Evolutionary conservation across 2,329 filamentous ascomycete genomes (phyloP), one percentile per base, ranked within the genome.

Genomic region (Aspergillus fumigatus): DNA sequence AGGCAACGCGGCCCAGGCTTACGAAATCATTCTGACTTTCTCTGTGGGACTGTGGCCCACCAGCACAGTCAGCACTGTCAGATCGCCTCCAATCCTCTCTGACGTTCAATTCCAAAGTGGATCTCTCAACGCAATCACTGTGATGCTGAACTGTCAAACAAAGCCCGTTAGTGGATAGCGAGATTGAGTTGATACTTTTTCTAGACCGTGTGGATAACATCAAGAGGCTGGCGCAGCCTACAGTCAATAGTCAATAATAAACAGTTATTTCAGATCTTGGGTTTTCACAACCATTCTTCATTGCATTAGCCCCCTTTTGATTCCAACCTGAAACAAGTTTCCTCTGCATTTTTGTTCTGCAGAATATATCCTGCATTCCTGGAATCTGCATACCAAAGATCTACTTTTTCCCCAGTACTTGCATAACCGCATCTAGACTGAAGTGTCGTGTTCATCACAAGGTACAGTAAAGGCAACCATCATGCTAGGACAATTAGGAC

Each of bases 401-500:
- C 32, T 38, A 17, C 17, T 38, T 2, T 14, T 7, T 17, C 32
- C 32, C 32, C 32, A 38, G 32, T 38, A 17, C 14, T 17, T 38
- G 14, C 32, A 38, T 17, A 38, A 6, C 17, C 32, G 14, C 14
- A 38, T 17, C 32, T 38, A 38, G 32, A 38, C 17, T 17, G 14
- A 5, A 17, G 32, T 47, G 11, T 47, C 43, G 43, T 25, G 21
- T 26, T 53, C 29, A 32, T 45, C 47, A 9, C 40, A 25, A 23
- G 27, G 19, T 45, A 21, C 50, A 25, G 25, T 29, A 41, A 23
- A 27, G 27, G 26, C 52, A 32, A n/a, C 51, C 49, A 64, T 17
- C n/a, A 74, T 75, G 72, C 65, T 63, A 57, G 56, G 60, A 53
- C 59, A 69, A 71, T 64, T 63, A 57, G 56, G 60, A 52, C 59